A percentile compares a stretch with the other conserved stretches of the same genome.
phyloP scores from a whole-genome alignment of 177 flowering plant species.

The Vitis hybrid region DNA sequence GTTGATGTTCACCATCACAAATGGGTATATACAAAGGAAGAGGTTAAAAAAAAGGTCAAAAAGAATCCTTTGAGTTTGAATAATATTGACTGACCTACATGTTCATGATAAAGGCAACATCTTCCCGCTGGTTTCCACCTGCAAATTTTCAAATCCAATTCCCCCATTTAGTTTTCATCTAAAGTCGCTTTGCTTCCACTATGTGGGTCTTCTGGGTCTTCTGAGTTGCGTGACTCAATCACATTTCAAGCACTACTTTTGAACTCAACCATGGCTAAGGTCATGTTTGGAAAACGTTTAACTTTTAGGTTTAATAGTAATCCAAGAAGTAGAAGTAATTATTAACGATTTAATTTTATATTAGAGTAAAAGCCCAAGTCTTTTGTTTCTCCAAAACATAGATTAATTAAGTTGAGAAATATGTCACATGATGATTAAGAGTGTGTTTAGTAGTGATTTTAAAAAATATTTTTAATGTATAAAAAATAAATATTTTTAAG shows the following conservation, averaged over 20 bases:
- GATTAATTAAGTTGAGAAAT: too few relatives aligned
- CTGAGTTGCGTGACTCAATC: background rate
- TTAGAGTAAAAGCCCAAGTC: too few relatives aligned
- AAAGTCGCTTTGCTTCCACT: slow-evolving; percentile 3
- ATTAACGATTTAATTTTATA: too few relatives aligned
- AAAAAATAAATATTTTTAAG: too few relatives aligned
- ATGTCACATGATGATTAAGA: too few relatives aligned
- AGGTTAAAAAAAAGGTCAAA: slow-evolving; percentile 8
- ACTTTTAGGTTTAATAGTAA: too few relatives aligned
- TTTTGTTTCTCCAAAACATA: too few relatives aligned
- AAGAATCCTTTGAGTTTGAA: slow-evolving; percentile 14
- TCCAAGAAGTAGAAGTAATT: too few relatives aligned
- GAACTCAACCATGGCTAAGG: background rate
- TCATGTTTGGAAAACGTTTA: too few relatives aligned
- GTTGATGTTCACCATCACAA: background rate
- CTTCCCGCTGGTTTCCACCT: slow-evolving; percentile 8
- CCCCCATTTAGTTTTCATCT: background rate
- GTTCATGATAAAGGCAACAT: slow-evolving; percentile 5
- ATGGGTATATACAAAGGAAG: background rate
- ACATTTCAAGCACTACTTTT: background rate
- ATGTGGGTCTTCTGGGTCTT: background rate
- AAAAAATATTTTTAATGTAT: fast-evolving
- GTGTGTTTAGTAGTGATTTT: fast-evolving
- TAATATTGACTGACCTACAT: background rate
- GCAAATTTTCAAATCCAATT: background rate